Percentiles rank a stretch among this genome's conserved stretches.
phyloP scores from a whole-genome alignment of 441 rosid genomes.

The Hypseocharis bilobata region DNA sequence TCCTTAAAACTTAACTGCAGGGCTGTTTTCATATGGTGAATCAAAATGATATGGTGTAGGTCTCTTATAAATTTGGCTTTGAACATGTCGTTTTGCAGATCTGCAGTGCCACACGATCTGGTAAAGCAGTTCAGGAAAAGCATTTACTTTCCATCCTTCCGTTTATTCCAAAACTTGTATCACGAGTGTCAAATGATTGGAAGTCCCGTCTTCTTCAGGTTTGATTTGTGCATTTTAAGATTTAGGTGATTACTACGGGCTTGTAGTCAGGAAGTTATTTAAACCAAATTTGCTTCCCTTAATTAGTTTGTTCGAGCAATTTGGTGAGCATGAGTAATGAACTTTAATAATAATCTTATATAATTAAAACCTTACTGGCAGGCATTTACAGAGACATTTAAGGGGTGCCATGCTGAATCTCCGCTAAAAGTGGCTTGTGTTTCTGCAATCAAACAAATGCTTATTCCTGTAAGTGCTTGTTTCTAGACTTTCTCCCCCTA shows the following conservation, averaged over 20 bases:
- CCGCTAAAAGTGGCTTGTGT: conserved; percentile 56
- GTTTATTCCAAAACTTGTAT: conserved; percentile 58
- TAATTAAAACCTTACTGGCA: conserved; percentile 30
- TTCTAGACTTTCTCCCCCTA: conserved; percentile 4
- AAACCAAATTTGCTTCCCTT: conserved; percentile 3
- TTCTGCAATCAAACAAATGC: conserved; percentile 49
- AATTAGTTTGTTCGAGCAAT: conserved; percentile 1
- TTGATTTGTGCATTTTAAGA: conserved; percentile 21
- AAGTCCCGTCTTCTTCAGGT: conserved; percentile 70
- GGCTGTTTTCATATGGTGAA: not conserved
- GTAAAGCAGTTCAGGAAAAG: conserved; percentile 40
- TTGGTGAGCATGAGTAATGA: conserved; percentile 6
- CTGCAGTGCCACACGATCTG: conserved; percentile 30
- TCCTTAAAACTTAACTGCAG: too few species aligned
- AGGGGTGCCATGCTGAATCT: conserved; percentile 56
- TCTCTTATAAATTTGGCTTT: conserved; percentile 15
- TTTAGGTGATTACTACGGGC: conserved; percentile 6
- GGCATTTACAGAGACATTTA: conserved; percentile 79
- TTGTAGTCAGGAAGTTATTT: conserved; percentile 4
- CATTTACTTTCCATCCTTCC: conserved; percentile 43
- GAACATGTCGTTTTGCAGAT: conserved; percentile 31
- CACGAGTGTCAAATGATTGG: conserved; percentile 39
- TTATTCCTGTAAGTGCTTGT: conserved; percentile 54
- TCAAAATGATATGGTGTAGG: not conserved
- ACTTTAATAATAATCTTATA: conserved; percentile 6